phyloP scores from a whole-genome alignment of 83 land plant genomes.

The Isoetes engelmannii region DNA sequence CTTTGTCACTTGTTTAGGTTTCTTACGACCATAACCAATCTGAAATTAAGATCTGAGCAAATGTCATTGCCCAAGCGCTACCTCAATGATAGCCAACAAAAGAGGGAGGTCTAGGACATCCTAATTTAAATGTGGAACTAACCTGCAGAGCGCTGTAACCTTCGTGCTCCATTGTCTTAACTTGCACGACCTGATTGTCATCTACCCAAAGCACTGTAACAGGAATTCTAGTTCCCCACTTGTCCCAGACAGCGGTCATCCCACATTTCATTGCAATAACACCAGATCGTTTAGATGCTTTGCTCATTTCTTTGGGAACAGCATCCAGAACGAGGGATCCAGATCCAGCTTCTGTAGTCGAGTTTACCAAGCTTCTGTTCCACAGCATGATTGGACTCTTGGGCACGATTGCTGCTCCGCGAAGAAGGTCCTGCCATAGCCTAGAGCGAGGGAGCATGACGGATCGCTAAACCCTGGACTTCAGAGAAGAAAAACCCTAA shows the following conservation, averaged over 20 bases:
- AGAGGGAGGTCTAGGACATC: background rate
- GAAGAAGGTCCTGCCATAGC: too few relatives aligned
- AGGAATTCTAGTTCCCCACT: constrained; percentile 88
- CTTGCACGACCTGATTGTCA: constrained; percentile 84
- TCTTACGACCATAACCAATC: constrained; percentile 93
- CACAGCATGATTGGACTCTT: too few relatives aligned
- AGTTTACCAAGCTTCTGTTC: too few relatives aligned
- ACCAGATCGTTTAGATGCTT: constrained; percentile 47
- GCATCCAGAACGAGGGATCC: background rate
- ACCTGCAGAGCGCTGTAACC: constrained; percentile 89
- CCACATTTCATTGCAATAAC: constrained; percentile 92
- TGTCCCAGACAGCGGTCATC: constrained; percentile 92
- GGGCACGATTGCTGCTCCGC: too few relatives aligned
- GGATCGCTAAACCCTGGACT: too few relatives aligned
- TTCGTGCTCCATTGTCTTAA: constrained; percentile 75
- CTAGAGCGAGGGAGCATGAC: too few relatives aligned
- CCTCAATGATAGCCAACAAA: background rate
- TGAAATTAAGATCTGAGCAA: constrained; percentile 12
- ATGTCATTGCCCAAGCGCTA: background rate
- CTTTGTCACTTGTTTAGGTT: constrained; percentile 77
- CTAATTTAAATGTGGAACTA: background rate
- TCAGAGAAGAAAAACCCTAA: too few relatives aligned
- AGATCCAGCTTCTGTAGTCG: background rate
- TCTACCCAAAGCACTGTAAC: constrained; percentile 80
- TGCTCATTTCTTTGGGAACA: constrained; percentile 1